Percentiles rank a stretch among this genome's conserved stretches.
These are phyloP conservation scores for Funneliformis mosseae DNA, from an alignment of 192 early-diverging fungal species.

Conservation along the genomic window DNA sequence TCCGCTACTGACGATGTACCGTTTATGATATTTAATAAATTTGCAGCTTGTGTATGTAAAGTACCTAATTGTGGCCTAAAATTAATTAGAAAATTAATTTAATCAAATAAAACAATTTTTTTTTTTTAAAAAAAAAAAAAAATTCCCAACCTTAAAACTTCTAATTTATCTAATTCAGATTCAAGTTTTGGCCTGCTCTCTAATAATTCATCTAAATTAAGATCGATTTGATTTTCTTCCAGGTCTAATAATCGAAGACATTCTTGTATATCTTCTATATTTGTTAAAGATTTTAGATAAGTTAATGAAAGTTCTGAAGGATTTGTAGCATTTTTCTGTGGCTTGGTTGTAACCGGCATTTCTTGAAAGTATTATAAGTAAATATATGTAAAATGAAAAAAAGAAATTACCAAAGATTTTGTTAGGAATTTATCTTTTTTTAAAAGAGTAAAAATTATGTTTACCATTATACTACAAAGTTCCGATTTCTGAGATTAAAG, in stretches of 20 bases:
- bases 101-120: background rate
- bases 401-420: too few species aligned
- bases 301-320: slow-evolving; percentile 27
- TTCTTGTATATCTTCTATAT: slow-evolving; percentile 63
- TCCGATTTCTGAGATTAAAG: too few species aligned
- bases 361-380: background rate
- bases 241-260: slow-evolving; percentile 58
- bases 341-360: background rate
- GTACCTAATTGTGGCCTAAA: slow-evolving; percentile 57
- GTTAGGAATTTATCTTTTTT: too few species aligned
- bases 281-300: slow-evolving; percentile 55
- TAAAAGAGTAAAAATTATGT: too few species aligned
- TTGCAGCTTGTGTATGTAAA: slow-evolving; percentile 50
- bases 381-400: too few species aligned
- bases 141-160: slow-evolving; percentile 52
- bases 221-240: slow-evolving; percentile 67
- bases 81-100: background rate
- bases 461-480: too few species aligned
- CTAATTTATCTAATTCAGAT: slow-evolving; percentile 53
- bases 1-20: slow-evolving; percentile 76
- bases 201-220: slow-evolving; percentile 59
- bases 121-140: background rate
- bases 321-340: background rate
- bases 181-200: slow-evolving; percentile 51
- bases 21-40: slow-evolving; percentile 57